phyloP scores from a whole-genome alignment of 805 yeast species.

The Blastobotrys chiropterorum region DNA sequence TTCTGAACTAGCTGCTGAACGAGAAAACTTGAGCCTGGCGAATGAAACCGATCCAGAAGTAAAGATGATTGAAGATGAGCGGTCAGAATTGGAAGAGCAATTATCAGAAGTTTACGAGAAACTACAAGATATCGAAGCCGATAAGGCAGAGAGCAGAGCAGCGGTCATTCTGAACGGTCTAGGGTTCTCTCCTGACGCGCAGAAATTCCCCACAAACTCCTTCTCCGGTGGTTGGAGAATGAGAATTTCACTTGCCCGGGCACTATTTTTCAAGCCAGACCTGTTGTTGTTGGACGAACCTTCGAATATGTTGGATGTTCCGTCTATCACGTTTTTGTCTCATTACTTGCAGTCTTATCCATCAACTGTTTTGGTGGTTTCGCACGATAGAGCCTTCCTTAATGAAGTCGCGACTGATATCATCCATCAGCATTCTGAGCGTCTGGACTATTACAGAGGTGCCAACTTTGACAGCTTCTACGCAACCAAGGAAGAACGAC shows the following conservation, averaged over 20 bases:
- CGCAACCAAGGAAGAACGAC: constrained; percentile 89
- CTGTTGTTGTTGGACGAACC: constrained; percentile 93
- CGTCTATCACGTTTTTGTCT: constrained; percentile 90
- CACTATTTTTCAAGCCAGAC: constrained; percentile 95
- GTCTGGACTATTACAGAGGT: constrained; percentile 88
- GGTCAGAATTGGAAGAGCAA: constrained; percentile 75
- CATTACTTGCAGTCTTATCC: constrained; percentile 85
- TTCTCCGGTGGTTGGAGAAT: constrained; percentile 99
- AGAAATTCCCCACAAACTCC: constrained; percentile 72
- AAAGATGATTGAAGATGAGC: constrained; percentile 79
- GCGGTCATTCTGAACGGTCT: constrained; percentile 88
- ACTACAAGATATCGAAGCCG: constrained; percentile 88
- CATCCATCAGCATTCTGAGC: constrained; percentile 94
- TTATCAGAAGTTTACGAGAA: constrained; percentile 76
- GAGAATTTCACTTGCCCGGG: constrained; percentile 97
- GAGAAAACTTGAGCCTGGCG: constrained; percentile 29
- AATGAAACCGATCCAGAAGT: constrained; percentile 41
- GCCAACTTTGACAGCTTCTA: constrained; percentile 91
- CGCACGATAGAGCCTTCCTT: constrained; percentile 95
- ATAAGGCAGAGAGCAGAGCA: constrained; percentile 95
- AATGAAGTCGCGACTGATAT: constrained; percentile 98
- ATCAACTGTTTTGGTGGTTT: constrained; percentile 88
- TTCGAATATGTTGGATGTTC: constrained; percentile 99
- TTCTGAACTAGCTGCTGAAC: constrained; percentile 62
- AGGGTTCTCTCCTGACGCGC: constrained; percentile 89